Conservation (phyloP, 106 monocot species). For the Alisma plantagoaquatica region DNA sequence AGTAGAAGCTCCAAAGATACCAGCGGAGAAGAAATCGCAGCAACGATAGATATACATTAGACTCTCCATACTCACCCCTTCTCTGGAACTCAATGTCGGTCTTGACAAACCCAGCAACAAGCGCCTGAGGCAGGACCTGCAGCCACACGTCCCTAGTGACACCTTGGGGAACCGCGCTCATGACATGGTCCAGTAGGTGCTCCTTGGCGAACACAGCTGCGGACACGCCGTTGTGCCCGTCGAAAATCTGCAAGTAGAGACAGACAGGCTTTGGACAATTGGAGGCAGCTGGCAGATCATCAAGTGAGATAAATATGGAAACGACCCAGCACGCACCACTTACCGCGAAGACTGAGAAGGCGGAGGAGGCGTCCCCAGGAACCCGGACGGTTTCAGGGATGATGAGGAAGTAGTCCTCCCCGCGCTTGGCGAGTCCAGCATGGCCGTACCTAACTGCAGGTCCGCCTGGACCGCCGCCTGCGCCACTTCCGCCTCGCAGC, state of each 20-base stretch:
- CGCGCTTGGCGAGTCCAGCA: slow-evolving; percentile 73
- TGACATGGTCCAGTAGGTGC: slow-evolving; percentile 72
- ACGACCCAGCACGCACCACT: neutral
- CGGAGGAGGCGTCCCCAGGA: slow-evolving; percentile 47
- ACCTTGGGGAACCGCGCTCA: slow-evolving; percentile 71
- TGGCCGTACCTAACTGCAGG: slow-evolving; percentile 63
- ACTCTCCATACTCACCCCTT: slow-evolving; percentile 52
- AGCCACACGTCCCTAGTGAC: slow-evolving; percentile 81
- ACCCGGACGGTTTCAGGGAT: slow-evolving; percentile 63
- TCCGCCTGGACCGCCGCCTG: slow-evolving; percentile 28
- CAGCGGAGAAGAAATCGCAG: too few relatives aligned
- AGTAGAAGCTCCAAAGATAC: too few relatives aligned
- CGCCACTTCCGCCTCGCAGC: slow-evolving; percentile 36
- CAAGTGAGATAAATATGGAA: neutral
- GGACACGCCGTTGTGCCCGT: slow-evolving; percentile 95
- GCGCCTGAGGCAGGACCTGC: slow-evolving; percentile 66
- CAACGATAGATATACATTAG: too few relatives aligned
- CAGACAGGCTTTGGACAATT: neutral
- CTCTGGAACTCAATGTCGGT: slow-evolving; percentile 94
- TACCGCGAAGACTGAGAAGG: slow-evolving; percentile 95
- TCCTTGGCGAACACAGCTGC: slow-evolving; percentile 88
- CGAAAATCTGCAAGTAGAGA: slow-evolving; percentile 49
- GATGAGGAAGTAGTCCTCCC: slow-evolving; percentile 81
- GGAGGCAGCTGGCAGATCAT: neutral
- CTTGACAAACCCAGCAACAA: slow-evolving; percentile 92